Conservation (phyloP, 495 filamentous ascomycete species). For the Talaromyces trachyspermus region DNA sequence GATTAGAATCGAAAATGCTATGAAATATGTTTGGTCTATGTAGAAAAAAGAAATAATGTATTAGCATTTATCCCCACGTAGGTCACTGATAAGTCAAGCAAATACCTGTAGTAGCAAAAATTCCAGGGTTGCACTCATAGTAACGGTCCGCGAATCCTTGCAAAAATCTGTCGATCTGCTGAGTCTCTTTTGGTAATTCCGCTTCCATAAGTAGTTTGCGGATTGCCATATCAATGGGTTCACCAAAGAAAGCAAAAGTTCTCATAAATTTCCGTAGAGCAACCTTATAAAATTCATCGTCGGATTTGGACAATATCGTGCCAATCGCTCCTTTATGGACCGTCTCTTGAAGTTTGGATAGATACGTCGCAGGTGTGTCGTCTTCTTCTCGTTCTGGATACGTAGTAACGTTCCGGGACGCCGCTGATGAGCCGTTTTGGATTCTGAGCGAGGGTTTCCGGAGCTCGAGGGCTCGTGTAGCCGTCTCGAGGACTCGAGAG, state of each 20-base stretch:
- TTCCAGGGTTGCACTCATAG: conserved; percentile 95
- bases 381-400: conserved; percentile 76
- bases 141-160: conserved; percentile 95
- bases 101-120: conserved; percentile 73
- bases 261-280: conserved; percentile 92
- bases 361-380: conserved; percentile 85
- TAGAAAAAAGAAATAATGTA: too few relatives aligned
- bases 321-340: conserved; percentile 74
- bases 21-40: conserved; percentile 88
- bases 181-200: conserved; percentile 91
- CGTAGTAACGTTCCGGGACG: conserved; percentile 53
- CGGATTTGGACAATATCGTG: conserved; percentile 71
- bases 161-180: conserved; percentile 92
- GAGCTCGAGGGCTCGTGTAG: conserved; percentile 42
- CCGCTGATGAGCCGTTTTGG: conserved; percentile 63
- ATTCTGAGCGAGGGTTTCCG: conserved; percentile 57
- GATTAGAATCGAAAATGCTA: conserved; percentile 93
- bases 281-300: conserved; percentile 72
- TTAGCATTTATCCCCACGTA: not conserved
- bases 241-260: conserved; percentile 86
- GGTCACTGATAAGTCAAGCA: not conserved
- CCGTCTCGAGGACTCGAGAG: conserved; percentile 54
- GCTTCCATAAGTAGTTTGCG: conserved; percentile 94
- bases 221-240: conserved; percentile 96
- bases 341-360: conserved; percentile 70